Base-by-base conservation (phyloP, 2,329 filamentous ascomycete species). In the Boeremia exigua region DNA sequence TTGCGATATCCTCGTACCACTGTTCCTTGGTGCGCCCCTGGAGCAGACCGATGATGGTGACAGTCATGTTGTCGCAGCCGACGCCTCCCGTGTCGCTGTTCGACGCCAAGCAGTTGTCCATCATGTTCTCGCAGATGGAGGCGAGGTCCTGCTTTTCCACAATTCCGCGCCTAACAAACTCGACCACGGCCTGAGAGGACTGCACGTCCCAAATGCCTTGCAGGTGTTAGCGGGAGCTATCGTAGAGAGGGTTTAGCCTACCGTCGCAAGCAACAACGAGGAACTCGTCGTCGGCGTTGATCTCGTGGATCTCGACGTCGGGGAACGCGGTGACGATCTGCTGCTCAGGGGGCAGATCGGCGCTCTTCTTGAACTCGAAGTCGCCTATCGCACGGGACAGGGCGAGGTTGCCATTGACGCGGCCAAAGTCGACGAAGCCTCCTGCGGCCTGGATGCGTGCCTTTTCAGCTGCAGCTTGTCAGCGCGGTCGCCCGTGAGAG, bases 1-100 rank as follows among this genome's bases (percentile, higher is more conserved):
- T 92, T 71, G 89, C 92, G 77, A 99, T 90, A 81, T 93, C 89
- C 72, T 97, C 91, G 78, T 99, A 99, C 95, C 95, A 99, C 80
- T 97, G 90, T 73, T 97, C 93, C 85, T 96, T 96, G 68, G 88
- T 90, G 83, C 91, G 92, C 76, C 94, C 95, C 72, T 91, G 87
- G 66, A 99, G 85, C 74, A 99, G 87, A 65, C 89, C 95, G 72
- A 99, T 81, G 64, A 99, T 85, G 68, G 89, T 82, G 90, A 99
- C 98, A 66, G 95, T 99, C 95, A 99, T 99, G 83, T 99, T 99
- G 82, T 99, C 95, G 77, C 95, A 99, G 59, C 95, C 95, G 59
- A 99, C 94, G 61, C 95, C 95, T 51, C 95, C 95, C 29, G 94
- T 97, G 80, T 99, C 95, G 65, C 93, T 96, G 84, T 96, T 98